Evolutionary conservation across 345 rosid species (phyloP).

Genomic region (Sonneratia caseolaris): DNA sequence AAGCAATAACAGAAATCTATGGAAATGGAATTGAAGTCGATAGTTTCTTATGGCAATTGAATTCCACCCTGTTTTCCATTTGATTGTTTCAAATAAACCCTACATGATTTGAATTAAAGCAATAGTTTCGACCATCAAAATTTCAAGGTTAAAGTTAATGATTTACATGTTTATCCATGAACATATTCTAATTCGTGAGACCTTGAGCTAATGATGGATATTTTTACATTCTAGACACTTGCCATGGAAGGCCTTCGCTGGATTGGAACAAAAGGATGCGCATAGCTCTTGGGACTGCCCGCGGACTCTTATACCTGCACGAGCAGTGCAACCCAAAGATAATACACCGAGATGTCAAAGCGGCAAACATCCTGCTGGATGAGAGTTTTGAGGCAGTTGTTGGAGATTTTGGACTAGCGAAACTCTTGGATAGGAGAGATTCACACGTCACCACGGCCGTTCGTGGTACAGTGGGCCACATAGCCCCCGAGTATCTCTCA

Average conservation of each 20-base stretch:
- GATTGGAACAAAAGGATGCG: conserved; percentile 75
- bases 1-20: too few species aligned
- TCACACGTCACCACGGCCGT: conserved; percentile 94
- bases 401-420: conserved; percentile 92
- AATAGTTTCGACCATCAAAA: too few species aligned
- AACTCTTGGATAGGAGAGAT: conserved; percentile 70
- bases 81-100: too few species aligned
- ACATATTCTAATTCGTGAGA: neutral
- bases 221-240: conserved; percentile 27
- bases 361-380: conserved; percentile 85
- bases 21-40: too few species aligned
- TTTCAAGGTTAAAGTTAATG: too few species aligned
- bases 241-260: conserved; percentile 54
- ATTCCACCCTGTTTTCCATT: too few species aligned
- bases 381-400: conserved; percentile 91
- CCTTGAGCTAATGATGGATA: neutral
- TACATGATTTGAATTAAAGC: too few species aligned
- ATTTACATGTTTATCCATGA: too few species aligned
- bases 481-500: conserved; percentile 94
- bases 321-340: conserved; percentile 93
- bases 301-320: conserved; percentile 89
- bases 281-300: conserved; percentile 75
- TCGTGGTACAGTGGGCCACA: conserved; percentile 91
- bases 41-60: too few species aligned
- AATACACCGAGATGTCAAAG: conserved; percentile 92